Conservation (phyloP, 139 green algal genomes). For the Diplosphaera chodatii region DNA sequence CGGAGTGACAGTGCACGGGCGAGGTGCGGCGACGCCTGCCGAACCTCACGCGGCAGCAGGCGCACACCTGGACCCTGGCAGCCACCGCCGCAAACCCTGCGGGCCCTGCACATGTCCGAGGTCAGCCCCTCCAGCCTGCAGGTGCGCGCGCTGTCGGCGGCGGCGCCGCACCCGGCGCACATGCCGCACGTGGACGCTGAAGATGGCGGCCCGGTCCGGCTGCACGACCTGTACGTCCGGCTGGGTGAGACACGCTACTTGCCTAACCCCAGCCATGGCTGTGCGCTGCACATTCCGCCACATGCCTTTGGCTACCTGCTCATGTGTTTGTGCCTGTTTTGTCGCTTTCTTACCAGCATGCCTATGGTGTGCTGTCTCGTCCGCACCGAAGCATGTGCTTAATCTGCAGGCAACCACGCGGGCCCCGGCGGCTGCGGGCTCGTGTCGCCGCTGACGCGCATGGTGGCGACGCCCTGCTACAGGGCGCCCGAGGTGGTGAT, state of each 20-base stretch:
- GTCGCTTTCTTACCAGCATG: too few relatives aligned
- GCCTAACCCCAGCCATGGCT: too few relatives aligned
- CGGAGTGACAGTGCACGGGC: too few relatives aligned
- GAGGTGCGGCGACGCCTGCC: too few relatives aligned
- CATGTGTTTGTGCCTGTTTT: too few relatives aligned
- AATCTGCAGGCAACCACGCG: neutral
- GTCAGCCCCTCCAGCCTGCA: neutral
- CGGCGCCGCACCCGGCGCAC: too few relatives aligned
- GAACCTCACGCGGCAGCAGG: too few relatives aligned
- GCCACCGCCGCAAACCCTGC: too few relatives aligned
- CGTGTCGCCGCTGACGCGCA: conserved; percentile 61
- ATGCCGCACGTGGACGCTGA: neutral
- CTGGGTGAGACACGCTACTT: neutral
- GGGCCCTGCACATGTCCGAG: neutral
- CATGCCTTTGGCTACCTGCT: too few relatives aligned
- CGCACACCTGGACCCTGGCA: too few relatives aligned
- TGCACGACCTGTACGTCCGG: neutral
- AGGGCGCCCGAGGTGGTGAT: conserved; percentile 54
- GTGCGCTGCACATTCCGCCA: too few relatives aligned
- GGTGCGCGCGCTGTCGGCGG: neutral
- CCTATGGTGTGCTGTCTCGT: too few relatives aligned
- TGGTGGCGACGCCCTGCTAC: conserved; percentile 56
- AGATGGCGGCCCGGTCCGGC: neutral
- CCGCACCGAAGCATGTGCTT: neutral
- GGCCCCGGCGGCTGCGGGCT: conserved; percentile 30